Evolutionary conservation across 2,329 filamentous ascomycete genomes (phyloP).

Genomic region (Penicillium oxalicum): DNA sequence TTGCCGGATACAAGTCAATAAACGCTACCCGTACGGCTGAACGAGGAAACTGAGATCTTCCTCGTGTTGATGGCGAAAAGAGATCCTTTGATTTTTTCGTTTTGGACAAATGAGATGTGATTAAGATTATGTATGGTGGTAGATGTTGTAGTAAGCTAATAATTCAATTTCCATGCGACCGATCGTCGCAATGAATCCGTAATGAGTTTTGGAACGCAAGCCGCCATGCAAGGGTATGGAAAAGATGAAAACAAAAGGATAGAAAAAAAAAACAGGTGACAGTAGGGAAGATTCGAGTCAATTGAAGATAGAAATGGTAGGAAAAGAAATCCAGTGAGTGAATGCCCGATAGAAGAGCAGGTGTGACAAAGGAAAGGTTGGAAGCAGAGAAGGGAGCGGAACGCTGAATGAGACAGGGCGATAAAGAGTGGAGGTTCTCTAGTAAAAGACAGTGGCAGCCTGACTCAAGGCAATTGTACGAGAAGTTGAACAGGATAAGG

Average conservation of each 20-base stretch:
- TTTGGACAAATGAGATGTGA: slow-evolving; percentile 5
- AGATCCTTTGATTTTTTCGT: background rate
- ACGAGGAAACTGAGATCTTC: too few species aligned
- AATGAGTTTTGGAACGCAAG: slow-evolving; percentile 8
- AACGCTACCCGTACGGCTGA: too few species aligned
- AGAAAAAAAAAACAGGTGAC: background rate
- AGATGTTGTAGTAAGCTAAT: slow-evolving; percentile 10
- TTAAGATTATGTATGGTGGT: slow-evolving; percentile 20
- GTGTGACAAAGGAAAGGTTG: too few species aligned
- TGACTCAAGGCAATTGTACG: background rate
- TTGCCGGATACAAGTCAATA: too few species aligned
- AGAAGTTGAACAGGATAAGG: slow-evolving; percentile 4
- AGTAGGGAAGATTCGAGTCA: slow-evolving; percentile 1
- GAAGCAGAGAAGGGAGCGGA: too few species aligned
- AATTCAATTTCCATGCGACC: slow-evolving; percentile 7
- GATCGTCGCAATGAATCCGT: slow-evolving; percentile 5
- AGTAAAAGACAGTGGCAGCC: background rate
- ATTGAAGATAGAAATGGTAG: slow-evolving; percentile 5
- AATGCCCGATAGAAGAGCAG: background rate
- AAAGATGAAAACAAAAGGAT: slow-evolving; percentile 1
- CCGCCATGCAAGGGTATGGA: slow-evolving; percentile 24
- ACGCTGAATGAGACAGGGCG: too few species aligned
- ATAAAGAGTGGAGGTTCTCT: too few species aligned
- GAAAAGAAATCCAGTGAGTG: background rate
- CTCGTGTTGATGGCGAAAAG: background rate